These are phyloP conservation scores for Apophysomyces sp. DNA, from an alignment of 371 early-diverging fungal species.

Conservation along the genomic window DNA sequence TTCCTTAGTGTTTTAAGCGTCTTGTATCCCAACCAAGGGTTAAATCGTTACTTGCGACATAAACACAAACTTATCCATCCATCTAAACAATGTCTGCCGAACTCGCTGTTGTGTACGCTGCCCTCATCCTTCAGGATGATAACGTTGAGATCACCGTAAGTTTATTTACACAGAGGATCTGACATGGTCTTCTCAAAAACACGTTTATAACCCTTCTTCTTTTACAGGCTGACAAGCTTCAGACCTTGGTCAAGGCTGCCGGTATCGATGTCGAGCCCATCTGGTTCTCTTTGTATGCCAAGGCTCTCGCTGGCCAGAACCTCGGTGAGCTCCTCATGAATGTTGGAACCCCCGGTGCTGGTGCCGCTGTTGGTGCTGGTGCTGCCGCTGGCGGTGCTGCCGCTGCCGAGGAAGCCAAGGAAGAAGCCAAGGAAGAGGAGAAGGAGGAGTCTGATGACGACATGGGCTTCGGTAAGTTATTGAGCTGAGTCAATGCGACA, in stretches of 20 bases:
- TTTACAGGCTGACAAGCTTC: slow-evolving; percentile 89
- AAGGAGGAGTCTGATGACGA: slow-evolving; percentile 90
- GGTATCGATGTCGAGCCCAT: slow-evolving; percentile 91
- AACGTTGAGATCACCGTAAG: slow-evolving; percentile 91
- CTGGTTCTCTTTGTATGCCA: slow-evolving; percentile 95
- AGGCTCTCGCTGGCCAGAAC: slow-evolving; percentile 95
- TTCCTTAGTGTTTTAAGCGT: slow-evolving; percentile 1
- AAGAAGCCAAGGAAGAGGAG: slow-evolving; percentile 68
- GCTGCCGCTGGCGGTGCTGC: slow-evolving; percentile 48
- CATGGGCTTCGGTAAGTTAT: slow-evolving; percentile 80
- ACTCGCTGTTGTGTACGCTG: slow-evolving; percentile 92
- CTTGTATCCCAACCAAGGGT: slow-evolving; percentile 1
- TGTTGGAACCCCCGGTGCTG: slow-evolving; percentile 83
- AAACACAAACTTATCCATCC: background rate
- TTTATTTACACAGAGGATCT: slow-evolving; percentile 8
- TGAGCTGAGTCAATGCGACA: background rate
- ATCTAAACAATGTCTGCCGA: slow-evolving; percentile 56
- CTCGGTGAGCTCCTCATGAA: slow-evolving; percentile 86
- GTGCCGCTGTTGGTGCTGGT: slow-evolving; percentile 62
- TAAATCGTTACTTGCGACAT: slow-evolving; percentile 3
- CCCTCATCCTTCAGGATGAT: slow-evolving; percentile 95
- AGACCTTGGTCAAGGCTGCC: slow-evolving; percentile 87
- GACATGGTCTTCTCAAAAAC: background rate
- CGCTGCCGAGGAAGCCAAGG: slow-evolving; percentile 56
- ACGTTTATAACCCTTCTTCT: background rate